Base-by-base conservation (phyloP, 352 stramenopile species). In the Globisporangium barbulae region DNA sequence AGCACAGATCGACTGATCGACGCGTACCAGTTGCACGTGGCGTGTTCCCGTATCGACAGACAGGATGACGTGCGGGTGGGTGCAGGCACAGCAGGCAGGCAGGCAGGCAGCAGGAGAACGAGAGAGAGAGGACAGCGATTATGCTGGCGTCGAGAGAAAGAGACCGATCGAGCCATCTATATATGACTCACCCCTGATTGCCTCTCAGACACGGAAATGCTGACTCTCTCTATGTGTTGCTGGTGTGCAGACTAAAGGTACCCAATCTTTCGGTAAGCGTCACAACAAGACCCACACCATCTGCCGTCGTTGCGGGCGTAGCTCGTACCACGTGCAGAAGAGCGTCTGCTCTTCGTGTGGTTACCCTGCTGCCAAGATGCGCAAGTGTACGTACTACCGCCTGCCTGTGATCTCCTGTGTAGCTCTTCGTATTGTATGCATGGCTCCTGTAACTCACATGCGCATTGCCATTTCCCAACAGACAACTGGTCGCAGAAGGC, bases 311-410 rank as follows among this genome's bases (percentile, higher is more conserved):
- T 99, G 98, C 84, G 97, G 97, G 68, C 98, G 98, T 77, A 93
- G 90, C 75, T 99, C 97, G 70, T 99, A 98, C 91, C 98, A 99
- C 96, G 98, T 99, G 73, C 98, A 99, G 91, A 99, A 99, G 97
- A 91, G 87, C 71, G 93, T 86, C 59, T 99, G 98, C 93, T 96
- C 96, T 70, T 99, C 93, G 70, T 99, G 98, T 85, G 97, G 97
- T 73, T 99, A 99, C 90, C 97, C 97, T 53, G 89, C 83, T 69
- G 94, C 96, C 70, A 99, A 99, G 84, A 99, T 98, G 92, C 89
- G 97, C 83, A 97, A 97, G 78, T 98, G 88, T 96, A 89, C 72
- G 78, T 85, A 28, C 5, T 5, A 21, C 22, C 31, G 13, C 17
- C 15, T 10, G 25, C 1, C 15, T 64, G 35, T 9, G 52, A 33